These are phyloP conservation scores for Sphagnum contortum DNA, from an alignment of 225 moss, liverwort and hornwort genomes.

Conservation along the genomic window DNA sequence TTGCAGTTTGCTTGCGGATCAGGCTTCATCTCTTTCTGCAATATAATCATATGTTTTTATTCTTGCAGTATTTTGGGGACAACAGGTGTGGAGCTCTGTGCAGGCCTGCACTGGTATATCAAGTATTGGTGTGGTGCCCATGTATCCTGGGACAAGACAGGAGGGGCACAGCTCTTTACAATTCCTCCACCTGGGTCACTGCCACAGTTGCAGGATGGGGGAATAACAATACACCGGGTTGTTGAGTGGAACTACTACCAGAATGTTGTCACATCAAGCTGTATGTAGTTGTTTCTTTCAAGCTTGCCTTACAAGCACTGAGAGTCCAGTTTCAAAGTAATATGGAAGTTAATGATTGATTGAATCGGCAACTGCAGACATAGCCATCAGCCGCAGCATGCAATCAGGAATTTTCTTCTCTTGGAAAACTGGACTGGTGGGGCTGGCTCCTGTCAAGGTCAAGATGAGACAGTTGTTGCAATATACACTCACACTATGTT, in stretches of 20 bases:
- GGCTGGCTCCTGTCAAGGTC: too few species aligned
- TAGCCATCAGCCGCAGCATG: too few species aligned
- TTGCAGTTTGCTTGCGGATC: slow-evolving; percentile 7
- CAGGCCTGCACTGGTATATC: slow-evolving; percentile 87
- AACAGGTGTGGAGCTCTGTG: slow-evolving; percentile 85
- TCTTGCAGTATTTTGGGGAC: slow-evolving; percentile 71
- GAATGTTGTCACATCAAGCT: slow-evolving; percentile 92
- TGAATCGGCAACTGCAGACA: too few species aligned
- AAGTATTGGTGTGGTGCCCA: slow-evolving; percentile 82
- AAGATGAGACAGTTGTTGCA: too few species aligned
- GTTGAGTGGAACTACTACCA: slow-evolving; percentile 94
- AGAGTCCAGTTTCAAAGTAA: too few species aligned
- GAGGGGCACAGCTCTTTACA: slow-evolving; percentile 63
- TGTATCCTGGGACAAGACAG: slow-evolving; percentile 85
- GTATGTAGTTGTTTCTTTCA: slow-evolving; percentile 34
- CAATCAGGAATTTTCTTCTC: too few species aligned
- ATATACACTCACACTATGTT: too few species aligned
- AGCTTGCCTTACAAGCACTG: background rate
- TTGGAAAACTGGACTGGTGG: too few species aligned
- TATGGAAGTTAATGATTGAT: too few species aligned
- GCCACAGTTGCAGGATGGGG: slow-evolving; percentile 44
- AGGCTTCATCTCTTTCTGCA: background rate
- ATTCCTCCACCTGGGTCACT: slow-evolving; percentile 57
- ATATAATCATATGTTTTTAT: too few species aligned
- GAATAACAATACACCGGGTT: slow-evolving; percentile 42